A percentile compares a stretch with the other conserved stretches of the same genome.
Conservation (phyloP, 1,284 basidiomycete genomes). For the Moesziomyces parantarcticus region DNA sequence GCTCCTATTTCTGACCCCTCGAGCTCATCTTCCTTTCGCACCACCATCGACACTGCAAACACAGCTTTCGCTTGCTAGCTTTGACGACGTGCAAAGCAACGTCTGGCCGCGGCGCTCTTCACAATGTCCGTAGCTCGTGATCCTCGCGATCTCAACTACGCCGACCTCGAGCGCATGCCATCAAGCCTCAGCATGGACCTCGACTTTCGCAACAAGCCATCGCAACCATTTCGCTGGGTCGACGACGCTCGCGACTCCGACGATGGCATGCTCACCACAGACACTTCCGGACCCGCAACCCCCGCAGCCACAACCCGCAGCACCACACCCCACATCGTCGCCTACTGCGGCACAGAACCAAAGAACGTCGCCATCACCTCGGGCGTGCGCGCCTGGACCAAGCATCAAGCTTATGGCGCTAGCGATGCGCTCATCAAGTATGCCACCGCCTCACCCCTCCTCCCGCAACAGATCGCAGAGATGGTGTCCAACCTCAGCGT, state of each 20-base stretch:
- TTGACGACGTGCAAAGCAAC: too few species aligned
- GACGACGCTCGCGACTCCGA: constrained; percentile 26
- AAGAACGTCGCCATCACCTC: constrained; percentile 32
- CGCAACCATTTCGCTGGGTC: constrained; percentile 31
- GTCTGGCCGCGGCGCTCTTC: too few species aligned
- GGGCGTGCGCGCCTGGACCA: constrained; percentile 45
- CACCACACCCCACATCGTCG: constrained; percentile 24
- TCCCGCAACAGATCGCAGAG: constrained; percentile 57
- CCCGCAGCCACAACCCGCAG: constrained; percentile 14
- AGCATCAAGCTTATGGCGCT: constrained; percentile 42
- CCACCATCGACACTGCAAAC: too few species aligned
- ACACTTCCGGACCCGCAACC: constrained; percentile 21
- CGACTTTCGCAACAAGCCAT: constrained; percentile 21
- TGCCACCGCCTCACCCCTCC: constrained; percentile 49
- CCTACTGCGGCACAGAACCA: constrained; percentile 30
- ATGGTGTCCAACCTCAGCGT: constrained; percentile 53
- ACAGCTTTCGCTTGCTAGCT: too few species aligned
- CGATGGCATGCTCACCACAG: constrained; percentile 21
- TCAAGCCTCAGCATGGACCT: constrained; percentile 30
- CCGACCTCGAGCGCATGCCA: constrained; percentile 29
- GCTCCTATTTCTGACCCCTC: too few species aligned
- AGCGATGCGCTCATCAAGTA: constrained; percentile 55
- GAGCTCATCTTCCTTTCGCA: too few species aligned
- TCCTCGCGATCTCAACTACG: constrained; percentile 9
- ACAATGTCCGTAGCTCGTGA: constrained; percentile 1